Base-by-base conservation (phyloP, 163 green algal genomes). In the Scenedesmus sp. region DNA sequence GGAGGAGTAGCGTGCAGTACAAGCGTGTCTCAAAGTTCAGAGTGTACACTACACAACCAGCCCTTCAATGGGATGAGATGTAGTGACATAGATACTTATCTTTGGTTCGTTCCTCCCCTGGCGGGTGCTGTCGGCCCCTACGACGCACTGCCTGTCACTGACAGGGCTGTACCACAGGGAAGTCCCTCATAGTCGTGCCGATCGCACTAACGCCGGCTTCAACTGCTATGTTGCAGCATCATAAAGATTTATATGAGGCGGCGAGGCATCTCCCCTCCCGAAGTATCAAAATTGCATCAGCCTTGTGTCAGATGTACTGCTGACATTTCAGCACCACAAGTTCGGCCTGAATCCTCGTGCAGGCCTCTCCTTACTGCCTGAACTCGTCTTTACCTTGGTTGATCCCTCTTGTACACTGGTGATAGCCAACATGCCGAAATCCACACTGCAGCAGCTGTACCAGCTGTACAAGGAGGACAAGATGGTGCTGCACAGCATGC, bases 401-500 rank as follows among this genome's bases (percentile, higher is more conserved):
- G 12, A 15, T n/a, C 46, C 70, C 12, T 8, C 64, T 73, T 12
- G 18, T 18, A 73, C 3, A 12, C 10, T 73, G 18, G 12, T 64
- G 2, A 52, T 23, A 52, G 4, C 23, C 70, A 79, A 7, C 70
- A 79, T 79, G 56, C 59, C 57, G 7, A 88, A 88, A 23, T n/a
- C 77, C 16, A 76, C 74, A 12, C 16, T 52, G 62, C 56, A 46
- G 26, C 54, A 91, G 88, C 88, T 92, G 77, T 88, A 73, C 54
- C 62, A 82, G 55, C 88, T 92, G 46, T 92, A 88, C 26, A 74
- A 76, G 46, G 15, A 59, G 0, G 88, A 92, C 79, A 85, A 60
- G 57, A 67, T 92, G 4, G 76, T 92, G 10, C 59, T 82, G 26
- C 88, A 92, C 34, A 92, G 34, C 52, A 88, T 92, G 79, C 88